Percentiles rank a stretch among this genome's conserved stretches.
Evolutionary conservation across 1,139 yeast genomes (phyloP).

Genomic region (Taphrina deformans): DNA sequence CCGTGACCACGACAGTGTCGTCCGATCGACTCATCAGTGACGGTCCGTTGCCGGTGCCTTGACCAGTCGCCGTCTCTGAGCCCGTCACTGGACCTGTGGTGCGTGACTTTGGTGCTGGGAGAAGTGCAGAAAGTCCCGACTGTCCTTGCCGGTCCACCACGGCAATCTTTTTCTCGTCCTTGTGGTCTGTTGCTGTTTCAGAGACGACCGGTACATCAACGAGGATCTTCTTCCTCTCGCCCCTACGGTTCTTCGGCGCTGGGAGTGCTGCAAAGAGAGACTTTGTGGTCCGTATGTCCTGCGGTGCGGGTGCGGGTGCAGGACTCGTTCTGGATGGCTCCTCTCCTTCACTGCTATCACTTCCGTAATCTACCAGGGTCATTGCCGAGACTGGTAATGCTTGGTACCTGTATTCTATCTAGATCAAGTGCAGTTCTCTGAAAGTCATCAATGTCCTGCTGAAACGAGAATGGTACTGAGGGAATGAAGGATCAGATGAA

Average conservation of each 20-base stretch:
- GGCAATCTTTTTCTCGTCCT: not conserved
- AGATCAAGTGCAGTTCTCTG: no score
- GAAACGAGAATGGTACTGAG: no score
- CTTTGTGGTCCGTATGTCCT: not conserved
- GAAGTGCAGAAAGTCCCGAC: slow-evolving; percentile 7
- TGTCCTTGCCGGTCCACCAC: not conserved
- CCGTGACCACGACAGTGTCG: not conserved
- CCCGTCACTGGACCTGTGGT: not conserved
- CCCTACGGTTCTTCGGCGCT: slow-evolving; percentile 6
- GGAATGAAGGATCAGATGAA: no score
- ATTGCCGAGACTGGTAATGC: no score
- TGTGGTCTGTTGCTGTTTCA: not conserved
- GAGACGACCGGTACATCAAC: no score
- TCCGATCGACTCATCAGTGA: slow-evolving; percentile 1
- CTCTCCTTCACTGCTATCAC: slow-evolving; percentile 3
- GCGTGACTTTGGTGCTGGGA: slow-evolving; percentile 13
- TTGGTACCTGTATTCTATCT: no score
- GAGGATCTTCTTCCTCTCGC: slow-evolving; percentile 3
- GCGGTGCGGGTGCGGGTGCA: not conserved
- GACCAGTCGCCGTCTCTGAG: not conserved
- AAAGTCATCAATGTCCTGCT: no score
- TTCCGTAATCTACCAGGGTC: slow-evolving; percentile 22
- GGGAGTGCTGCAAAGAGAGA: slow-evolving; percentile 17
- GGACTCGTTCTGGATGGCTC: not conserved
- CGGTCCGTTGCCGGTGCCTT: not conserved